Conservation (phyloP, 371 early-diverging fungal genomes). For the Mucor saturninus region DNA sequence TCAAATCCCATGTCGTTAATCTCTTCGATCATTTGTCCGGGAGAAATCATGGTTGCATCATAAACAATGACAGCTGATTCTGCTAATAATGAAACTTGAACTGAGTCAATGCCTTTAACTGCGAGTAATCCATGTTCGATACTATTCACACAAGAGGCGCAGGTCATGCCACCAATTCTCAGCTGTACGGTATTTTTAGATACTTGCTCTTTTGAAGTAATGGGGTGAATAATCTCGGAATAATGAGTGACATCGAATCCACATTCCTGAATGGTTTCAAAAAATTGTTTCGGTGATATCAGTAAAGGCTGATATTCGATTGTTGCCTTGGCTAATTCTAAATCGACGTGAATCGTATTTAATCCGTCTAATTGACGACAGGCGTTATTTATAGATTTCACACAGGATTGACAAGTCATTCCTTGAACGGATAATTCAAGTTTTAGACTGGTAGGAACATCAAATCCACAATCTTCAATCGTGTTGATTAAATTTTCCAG, state of each 20-base stretch:
- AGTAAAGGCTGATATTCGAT: constrained; percentile 42
- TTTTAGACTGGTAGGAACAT: constrained; percentile 18
- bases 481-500: constrained; percentile 28
- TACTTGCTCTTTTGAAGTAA: background rate
- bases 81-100: constrained; percentile 52
- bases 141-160: constrained; percentile 83
- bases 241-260: constrained; percentile 46
- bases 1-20: constrained; percentile 83
- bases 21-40: constrained; percentile 1
- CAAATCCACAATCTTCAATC: constrained; percentile 46
- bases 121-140: constrained; percentile 70
- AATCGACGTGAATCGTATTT: constrained; percentile 42
- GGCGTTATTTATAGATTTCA: constrained; percentile 62
- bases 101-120: constrained; percentile 59
- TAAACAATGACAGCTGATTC: constrained; percentile 66
- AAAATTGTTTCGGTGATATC: constrained; percentile 24
- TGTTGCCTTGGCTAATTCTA: constrained; percentile 50
- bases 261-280: constrained; percentile 55
- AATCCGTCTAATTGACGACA: constrained; percentile 14
- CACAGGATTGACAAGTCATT: constrained; percentile 86
- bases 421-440: constrained; percentile 59
- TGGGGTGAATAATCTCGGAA: constrained; percentile 1
- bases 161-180: constrained; percentile 77
- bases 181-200: constrained; percentile 9
- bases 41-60: background rate